Base-by-base conservation (phyloP, 2,329 filamentous ascomycete species). In the Drechslerella stenobrocha region DNA sequence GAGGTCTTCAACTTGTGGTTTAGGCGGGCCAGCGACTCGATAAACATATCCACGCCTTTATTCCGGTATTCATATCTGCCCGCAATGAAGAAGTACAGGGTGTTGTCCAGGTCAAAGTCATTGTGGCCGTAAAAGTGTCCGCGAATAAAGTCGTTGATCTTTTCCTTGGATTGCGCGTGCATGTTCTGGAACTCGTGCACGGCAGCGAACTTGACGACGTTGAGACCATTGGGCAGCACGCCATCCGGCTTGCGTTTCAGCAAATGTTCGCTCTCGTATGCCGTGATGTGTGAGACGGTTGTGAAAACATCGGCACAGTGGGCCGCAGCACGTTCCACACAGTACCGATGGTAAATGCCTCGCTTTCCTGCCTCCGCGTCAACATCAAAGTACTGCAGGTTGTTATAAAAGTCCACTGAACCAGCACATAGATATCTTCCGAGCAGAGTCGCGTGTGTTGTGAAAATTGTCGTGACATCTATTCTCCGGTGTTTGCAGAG, bases 31-130 rank as follows among this genome's bases (percentile, higher is more conserved):
- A 98, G 80, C 2, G 91, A 93, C 78, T 98, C 93, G 72, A 98
- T 95, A 77, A 97, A 98, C 93, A 98, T 97, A 77, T 98, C 93
- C 7, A 96, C 92, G 75, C 93, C 93, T 79, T 98, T 98, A 76
- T 98, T 98, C 71, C 93, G 83, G 82, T 92, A 98, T 77, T 98
- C 93, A 75, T 98, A 98, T 70, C 93, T 88, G 66, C 93, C 93
- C 4, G 93, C 88, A 2, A 91, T 98, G 81, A 98, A 98, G 79
- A 97, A 87, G 79, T 96, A 98, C 32, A 98, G 83, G 0, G 93
- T 98, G 77, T 97, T 96, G 67, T 97, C 91, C 11, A 90, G 86
- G 70, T 96, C 90, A 72, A 97, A 97, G 75, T 98, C 91, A 76
- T 96, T 95, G 79, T 97, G 91, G 8, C 93, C 93, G 75, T 97